Conservation (phyloP, 2,329 filamentous ascomycete species). For the Fusarium coicis region DNA sequence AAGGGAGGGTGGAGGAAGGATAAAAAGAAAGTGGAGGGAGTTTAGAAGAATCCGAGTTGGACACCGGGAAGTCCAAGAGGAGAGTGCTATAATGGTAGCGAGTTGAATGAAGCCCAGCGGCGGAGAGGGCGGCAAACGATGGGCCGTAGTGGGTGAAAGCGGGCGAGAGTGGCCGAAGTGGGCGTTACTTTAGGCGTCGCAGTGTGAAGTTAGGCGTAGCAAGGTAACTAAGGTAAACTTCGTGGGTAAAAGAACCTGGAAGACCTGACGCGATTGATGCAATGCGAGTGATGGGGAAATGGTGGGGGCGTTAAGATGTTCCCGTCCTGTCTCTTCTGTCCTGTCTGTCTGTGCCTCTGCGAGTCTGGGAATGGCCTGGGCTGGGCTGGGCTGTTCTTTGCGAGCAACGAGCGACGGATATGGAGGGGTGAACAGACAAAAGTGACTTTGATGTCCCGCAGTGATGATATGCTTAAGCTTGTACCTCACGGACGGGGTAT, state of each 20-base stretch:
- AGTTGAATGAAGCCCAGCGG: constrained; percentile 41
- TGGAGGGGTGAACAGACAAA: constrained; percentile 15
- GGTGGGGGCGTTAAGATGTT: constrained; percentile 17
- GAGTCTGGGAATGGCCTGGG: neutral
- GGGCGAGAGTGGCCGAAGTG: constrained; percentile 40
- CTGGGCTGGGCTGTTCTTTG: constrained; percentile 8
- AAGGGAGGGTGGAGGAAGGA: constrained; percentile 24
- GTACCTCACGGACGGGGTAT: constrained; percentile 26
- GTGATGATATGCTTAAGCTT: constrained; percentile 13
- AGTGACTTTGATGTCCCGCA: constrained; percentile 24
- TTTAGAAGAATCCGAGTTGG: constrained; percentile 21
- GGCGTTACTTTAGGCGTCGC: constrained; percentile 30
- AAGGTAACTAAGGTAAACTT: neutral
- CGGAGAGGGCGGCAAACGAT: constrained; percentile 45
- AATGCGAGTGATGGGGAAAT: constrained; percentile 29
- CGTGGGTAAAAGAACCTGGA: neutral
- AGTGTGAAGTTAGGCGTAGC: constrained; percentile 1
- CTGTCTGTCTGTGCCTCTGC: neutral
- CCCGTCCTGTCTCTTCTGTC: constrained; percentile 2
- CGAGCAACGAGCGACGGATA: constrained; percentile 26
- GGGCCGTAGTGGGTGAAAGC: constrained; percentile 40
- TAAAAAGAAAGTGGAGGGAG: constrained; percentile 17
- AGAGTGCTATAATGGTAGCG: constrained; percentile 5
- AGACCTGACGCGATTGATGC: constrained; percentile 17
- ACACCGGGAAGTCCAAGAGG: constrained; percentile 17